A percentile compares a stretch with the other conserved stretches of the same genome.
phyloP scores from a whole-genome alignment of 805 yeast genomes.

The Teunomyces funiuensis region DNA sequence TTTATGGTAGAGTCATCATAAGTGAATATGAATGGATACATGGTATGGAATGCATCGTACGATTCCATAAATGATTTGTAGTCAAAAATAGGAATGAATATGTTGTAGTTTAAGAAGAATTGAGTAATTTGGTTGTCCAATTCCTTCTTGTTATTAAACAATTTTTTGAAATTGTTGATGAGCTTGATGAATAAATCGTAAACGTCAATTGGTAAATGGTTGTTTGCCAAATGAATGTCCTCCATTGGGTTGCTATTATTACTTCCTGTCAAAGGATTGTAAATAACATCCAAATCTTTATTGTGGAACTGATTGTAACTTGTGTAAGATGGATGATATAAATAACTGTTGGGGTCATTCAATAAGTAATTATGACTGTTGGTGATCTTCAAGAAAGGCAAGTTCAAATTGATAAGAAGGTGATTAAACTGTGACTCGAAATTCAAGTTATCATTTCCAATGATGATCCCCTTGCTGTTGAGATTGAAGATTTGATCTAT shows the following conservation, averaged over 20 bases:
- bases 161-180: constrained; percentile 42
- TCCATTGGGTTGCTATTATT: constrained; percentile 10
- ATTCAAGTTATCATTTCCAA: constrained; percentile 45
- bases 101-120: constrained; percentile 53
- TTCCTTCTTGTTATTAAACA: constrained; percentile 37
- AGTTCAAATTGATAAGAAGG: constrained; percentile 40
- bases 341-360: constrained; percentile 42
- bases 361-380: constrained; percentile 43
- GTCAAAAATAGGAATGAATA: constrained; percentile 55
- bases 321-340: constrained; percentile 41
- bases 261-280: constrained; percentile 38
- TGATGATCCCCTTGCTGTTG: constrained; percentile 42
- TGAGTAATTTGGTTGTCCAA: constrained; percentile 49
- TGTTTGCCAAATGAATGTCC: constrained; percentile 8
- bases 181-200: constrained; percentile 45
- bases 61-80: constrained; percentile 52
- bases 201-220: constrained; percentile 37
- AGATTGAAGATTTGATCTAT: constrained; percentile 46
- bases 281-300: constrained; percentile 37
- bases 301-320: constrained; percentile 36
- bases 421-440: constrained; percentile 48
- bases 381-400: constrained; percentile 44
- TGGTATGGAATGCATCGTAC: constrained; percentile 47
- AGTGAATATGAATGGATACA: constrained; percentile 48
- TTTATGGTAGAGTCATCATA: constrained; percentile 47